These are phyloP conservation scores for Metschnikowia picachoensis DNA, from an alignment of 805 yeast species.

Conservation along the genomic window DNA sequence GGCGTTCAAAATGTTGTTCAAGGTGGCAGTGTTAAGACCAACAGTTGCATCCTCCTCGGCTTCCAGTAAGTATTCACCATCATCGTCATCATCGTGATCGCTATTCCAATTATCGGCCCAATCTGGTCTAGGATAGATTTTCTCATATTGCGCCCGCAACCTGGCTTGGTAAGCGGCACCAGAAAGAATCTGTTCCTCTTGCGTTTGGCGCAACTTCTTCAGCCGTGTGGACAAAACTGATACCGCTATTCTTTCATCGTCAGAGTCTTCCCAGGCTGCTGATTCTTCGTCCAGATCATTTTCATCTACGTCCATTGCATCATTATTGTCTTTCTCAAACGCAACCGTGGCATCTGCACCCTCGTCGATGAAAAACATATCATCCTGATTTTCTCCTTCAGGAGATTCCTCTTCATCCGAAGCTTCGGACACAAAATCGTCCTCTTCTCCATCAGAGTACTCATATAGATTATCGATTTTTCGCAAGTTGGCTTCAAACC, in stretches of 20 bases:
- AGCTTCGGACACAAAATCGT: background rate
- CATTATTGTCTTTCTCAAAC: conserved; percentile 40
- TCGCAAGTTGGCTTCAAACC: conserved; percentile 63
- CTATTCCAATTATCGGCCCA: conserved; percentile 58
- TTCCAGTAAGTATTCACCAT: conserved; percentile 19
- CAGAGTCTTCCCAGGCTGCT: conserved; percentile 79
- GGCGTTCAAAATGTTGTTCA: conserved; percentile 29
- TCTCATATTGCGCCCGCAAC: conserved; percentile 66
- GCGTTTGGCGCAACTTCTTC: conserved; percentile 66
- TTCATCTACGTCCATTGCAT: conserved; percentile 27
- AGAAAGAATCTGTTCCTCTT: conserved; percentile 47
- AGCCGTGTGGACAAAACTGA: conserved; percentile 60
- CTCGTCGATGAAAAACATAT: conserved; percentile 42
- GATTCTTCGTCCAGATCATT: conserved; percentile 30
- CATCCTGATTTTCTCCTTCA: conserved; percentile 33
- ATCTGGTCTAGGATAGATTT: conserved; percentile 76
- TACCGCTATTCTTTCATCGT: conserved; percentile 71
- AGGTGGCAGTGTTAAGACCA: conserved; percentile 26
- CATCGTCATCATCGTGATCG: conserved; percentile 27
- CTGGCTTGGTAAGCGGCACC: conserved; percentile 63
- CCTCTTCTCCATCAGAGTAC: conserved; percentile 37
- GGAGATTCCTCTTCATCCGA: conserved; percentile 25
- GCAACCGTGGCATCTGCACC: conserved; percentile 34
- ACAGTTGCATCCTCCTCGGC: conserved; percentile 21
- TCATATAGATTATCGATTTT: conserved; percentile 56